Evolutionary conservation across 106 monocot genomes (phyloP), one percentile per base, ranked within the genome.

Genomic region (Allium cepa): DNA sequence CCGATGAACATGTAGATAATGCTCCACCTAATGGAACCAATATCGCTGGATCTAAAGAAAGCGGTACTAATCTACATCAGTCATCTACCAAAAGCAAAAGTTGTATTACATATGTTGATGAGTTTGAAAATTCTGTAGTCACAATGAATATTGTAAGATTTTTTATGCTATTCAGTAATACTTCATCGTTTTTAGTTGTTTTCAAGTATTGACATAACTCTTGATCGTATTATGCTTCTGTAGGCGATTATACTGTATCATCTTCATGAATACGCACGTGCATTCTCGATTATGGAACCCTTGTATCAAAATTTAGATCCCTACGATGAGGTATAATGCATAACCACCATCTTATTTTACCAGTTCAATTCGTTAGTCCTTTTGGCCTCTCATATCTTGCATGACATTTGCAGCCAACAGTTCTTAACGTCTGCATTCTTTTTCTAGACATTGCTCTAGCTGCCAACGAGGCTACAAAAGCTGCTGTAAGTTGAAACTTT

Each of bases 171-270:
- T 74, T 67, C 57, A 51, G 49, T 62, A 18, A 28, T 18, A 62
- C 61, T 22, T 46, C n/a, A 17, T 11, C 52, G 0, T n/a, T 74
- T 8, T 74, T 36, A 4, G 5, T 36, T 22, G 62, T 26, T 9
- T 53, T 15, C 55, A 10, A 27, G 16, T 61, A 48, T 58, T 56
- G 17, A 63, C 14, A 26, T 57, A 11, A 57, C 57, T 53, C 7
- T 47, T 10, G 11, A 26, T 47, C 61, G 47, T n/a, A 17, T 68
- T 17, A 55, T 75, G n/a, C 46, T 59, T 75, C 47, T 82, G 52
- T 80, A 96, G 95, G 95, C 95, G 57, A 77, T 86, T 56, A 66
- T 91, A 56, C 86, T 91, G 45, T 91, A 83, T 67, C 88, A 88
- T 61, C 68, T 96, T 7, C 88, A 86, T 78, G 91, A 96, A 17